Base-by-base conservation (phyloP, 352 stramenopile genomes). In the Globisporangium abappressorium region DNA sequence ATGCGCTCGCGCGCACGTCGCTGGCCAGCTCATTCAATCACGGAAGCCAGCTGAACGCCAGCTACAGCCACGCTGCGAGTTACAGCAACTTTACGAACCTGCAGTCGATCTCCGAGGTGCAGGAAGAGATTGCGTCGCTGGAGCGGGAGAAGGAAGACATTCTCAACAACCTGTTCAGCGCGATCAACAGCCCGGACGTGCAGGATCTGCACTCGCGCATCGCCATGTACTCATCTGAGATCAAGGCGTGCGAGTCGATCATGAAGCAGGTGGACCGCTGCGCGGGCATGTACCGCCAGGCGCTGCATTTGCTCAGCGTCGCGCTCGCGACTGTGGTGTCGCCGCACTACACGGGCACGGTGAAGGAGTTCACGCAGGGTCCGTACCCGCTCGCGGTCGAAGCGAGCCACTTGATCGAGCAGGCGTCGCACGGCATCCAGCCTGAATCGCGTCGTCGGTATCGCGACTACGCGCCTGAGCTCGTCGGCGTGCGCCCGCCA, bases 351-450 rank as follows among this genome's bases (percentile, higher is more conserved):
- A 81, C 82, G 2, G 83, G 85, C 36, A 82, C 80, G 6, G 76
- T 94, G 49, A 82, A 83, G 7, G 87, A 95, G 70, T 95, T 95
- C 60, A 79, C 88, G 20, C 64, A 85, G n/a, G 77, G 72, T 0
- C 81, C 84, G 15, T 93, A 94, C 66, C 85, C 87, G 15, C 66
- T 93, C 26, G 84, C 84, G 14, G 79, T 95, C 30, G 87, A 95
- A 68, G 87, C 85, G 15, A 77, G 79, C 3, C 85, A 93, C 58
- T 65, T 94, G 6, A 81, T 95, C 53, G 87, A 95, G 54, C 76
- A 79, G 36, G 80, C 85, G 0, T 82, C 78, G 5, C 83, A 89
- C 60, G 78, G 78, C 22, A 90, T 95, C 34, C 87, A 95, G 57
- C 87, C 87, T 0, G 87, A 95, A 51, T 84, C 85, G 9, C 81